Evolutionary conservation across 805 yeast genomes (phyloP), one percentile per base, ranked within the genome.

Genomic region (Lachancea mirantina): DNA sequence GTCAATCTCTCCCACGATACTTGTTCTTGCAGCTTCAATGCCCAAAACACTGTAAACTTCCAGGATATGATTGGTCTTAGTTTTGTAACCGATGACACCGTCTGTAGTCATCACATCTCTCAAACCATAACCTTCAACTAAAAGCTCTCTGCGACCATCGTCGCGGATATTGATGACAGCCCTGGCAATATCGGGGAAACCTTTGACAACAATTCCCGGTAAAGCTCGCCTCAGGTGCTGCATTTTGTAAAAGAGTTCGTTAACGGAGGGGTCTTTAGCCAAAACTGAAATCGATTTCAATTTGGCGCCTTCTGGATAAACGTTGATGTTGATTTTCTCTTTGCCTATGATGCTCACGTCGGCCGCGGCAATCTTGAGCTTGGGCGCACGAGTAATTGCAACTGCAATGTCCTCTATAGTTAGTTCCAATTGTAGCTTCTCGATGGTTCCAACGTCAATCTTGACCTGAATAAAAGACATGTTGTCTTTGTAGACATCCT

Each of bases 111-210:
- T 92, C 33, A 92, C 99, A 30, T 84, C 85, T 50, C 87, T 83
- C 45, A 92, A 65, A 20, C 99, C 99, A 54, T 92, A 92, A 23
- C 99, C 99, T 70, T 92, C 99, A 29, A 92, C 97, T 48, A 92
- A 70, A 43, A 92, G 66, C 62, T 92, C 98, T 57, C 85, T 84
- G 57, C 76, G 82, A 46, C 81, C 78, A 55, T 82, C 83, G 54
- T 84, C 92, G 42, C 77, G 72, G 46, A 92, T 88, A 57, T 89
- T 92, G 61, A 92, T 94, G 41, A 92, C 97, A 5, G 98, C 98
- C 57, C 98, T 78, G 15, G 95, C 68, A 41, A 92, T 88, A 38
- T 84, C 88, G 3, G 95, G 73, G 38, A 88, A 67, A 38, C 99
- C 99, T 61, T 89, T 88, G 38, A 92, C 95, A 34, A 87, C 94